These are phyloP conservation scores for Ogataea angusta DNA, from an alignment of 805 yeast species.

Conservation along the genomic window DNA sequence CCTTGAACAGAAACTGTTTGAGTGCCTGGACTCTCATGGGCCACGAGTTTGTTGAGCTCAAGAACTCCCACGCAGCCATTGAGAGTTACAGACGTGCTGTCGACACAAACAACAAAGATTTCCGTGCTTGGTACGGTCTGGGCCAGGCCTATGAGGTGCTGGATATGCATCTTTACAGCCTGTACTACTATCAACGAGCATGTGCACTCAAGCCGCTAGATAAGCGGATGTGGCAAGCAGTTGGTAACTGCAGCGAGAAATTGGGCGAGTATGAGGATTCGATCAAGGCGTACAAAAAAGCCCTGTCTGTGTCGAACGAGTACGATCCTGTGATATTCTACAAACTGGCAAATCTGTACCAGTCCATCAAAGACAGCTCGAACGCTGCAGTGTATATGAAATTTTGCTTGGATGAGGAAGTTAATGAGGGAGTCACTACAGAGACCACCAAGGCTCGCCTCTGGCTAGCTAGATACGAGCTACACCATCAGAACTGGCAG, in stretches of 20 bases:
- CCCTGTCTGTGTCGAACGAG: constrained; percentile 50
- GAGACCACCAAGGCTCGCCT: constrained; percentile 77
- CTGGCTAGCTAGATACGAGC: constrained; percentile 78
- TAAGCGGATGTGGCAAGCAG: constrained; percentile 94
- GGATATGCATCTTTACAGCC: constrained; percentile 90
- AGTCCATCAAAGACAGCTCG: constrained; percentile 48
- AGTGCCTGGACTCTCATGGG: constrained; percentile 99
- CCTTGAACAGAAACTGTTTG: constrained; percentile 72
- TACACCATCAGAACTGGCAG: constrained; percentile 53
- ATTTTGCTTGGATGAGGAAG: constrained; percentile 62
- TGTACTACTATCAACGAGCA: constrained; percentile 90
- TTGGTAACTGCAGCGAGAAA: constrained; percentile 85
- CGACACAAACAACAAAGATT: constrained; percentile 83
- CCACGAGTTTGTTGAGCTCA: constrained; percentile 94
- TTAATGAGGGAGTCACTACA: constrained; percentile 62
- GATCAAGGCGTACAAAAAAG: constrained; percentile 76
- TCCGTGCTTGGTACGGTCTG: constrained; percentile 96
- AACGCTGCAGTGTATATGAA: constrained; percentile 63
- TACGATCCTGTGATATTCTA: constrained; percentile 55
- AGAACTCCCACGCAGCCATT: constrained; percentile 96
- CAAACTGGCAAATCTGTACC: constrained; percentile 67
- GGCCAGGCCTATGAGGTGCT: constrained; percentile 98
- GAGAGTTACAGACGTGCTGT: constrained; percentile 93
- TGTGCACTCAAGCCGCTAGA: constrained; percentile 85
- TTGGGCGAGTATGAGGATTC: constrained; percentile 69